Percentiles rank a stretch among this genome's conserved stretches.
phyloP scores from a whole-genome alignment of 768 basidiomycete genomes.

The Boletus speciosus region DNA sequence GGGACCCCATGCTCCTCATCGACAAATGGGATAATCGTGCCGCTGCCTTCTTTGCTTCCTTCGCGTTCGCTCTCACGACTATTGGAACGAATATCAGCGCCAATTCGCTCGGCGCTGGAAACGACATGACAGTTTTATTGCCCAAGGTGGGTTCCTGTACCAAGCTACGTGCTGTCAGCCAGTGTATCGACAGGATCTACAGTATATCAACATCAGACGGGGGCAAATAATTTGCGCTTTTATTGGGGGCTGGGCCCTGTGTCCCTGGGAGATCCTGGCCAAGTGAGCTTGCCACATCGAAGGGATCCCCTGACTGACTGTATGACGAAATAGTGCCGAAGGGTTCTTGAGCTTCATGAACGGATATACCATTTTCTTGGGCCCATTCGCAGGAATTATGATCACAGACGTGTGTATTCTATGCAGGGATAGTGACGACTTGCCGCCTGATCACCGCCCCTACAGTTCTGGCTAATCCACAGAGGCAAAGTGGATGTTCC shows the following conservation, averaged over 20 bases:
- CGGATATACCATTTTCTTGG: slow-evolving; percentile 83
- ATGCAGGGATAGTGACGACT: not conserved
- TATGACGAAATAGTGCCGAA: slow-evolving; percentile 37
- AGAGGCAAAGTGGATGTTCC: slow-evolving; percentile 71
- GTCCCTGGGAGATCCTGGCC: slow-evolving; percentile 82
- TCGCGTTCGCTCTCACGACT: slow-evolving; percentile 52
- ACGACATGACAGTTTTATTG: slow-evolving; percentile 78
- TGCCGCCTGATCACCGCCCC: not conserved
- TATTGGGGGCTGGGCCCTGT: slow-evolving; percentile 80
- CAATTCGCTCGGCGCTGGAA: slow-evolving; percentile 68
- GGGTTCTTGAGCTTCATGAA: slow-evolving; percentile 76
- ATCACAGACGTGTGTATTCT: slow-evolving; percentile 47
- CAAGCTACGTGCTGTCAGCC: not conserved
- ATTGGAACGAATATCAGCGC: slow-evolving; percentile 50
- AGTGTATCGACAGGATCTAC: not conserved
- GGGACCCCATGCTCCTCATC: slow-evolving; percentile 74
- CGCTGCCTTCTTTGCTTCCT: slow-evolving; percentile 78
- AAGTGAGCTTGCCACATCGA: slow-evolving; percentile 21
- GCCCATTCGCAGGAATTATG: slow-evolving; percentile 80
- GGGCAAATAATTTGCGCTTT: slow-evolving; percentile 79
- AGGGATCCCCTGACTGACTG: not conserved
- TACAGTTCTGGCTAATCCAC: slow-evolving; percentile 77
- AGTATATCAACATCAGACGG: slow-evolving; percentile 66
- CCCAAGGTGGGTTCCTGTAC: slow-evolving; percentile 49
- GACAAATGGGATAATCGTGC: slow-evolving; percentile 83